Evolutionary conservation across 257 asterid genomes (phyloP).

Genomic region (Penstemon newberryi): DNA sequence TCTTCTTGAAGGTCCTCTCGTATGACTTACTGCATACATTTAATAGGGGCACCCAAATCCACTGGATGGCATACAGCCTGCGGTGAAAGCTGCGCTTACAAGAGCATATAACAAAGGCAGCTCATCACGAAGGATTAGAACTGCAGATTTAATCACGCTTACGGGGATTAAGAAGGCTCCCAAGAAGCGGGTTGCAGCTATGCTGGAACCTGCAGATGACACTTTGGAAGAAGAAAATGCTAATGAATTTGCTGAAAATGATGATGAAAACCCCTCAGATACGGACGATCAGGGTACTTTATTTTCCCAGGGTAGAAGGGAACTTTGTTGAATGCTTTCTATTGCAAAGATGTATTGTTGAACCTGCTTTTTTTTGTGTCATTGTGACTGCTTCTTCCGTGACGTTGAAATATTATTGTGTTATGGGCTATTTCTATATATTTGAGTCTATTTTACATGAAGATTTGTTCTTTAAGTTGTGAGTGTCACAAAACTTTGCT

Average conservation of each 20-base stretch:
- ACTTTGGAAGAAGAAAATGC: conserved; percentile 45
- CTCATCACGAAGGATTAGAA: conserved; percentile 70
- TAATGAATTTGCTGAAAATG: conserved; percentile 51
- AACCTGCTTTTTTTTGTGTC: not conserved
- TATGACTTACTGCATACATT: conserved; percentile 24
- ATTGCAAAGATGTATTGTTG: not conserved
- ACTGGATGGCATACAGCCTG: conserved; percentile 82
- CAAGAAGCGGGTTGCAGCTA: conserved; percentile 88
- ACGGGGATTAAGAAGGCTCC: conserved; percentile 90
- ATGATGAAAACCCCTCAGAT: conserved; percentile 67
- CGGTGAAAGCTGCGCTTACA: conserved; percentile 86
- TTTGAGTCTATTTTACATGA: not conserved
- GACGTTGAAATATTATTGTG: not conserved
- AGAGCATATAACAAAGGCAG: conserved; percentile 92
- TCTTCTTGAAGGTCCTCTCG: conserved; percentile 15
- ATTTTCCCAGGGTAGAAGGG: not conserved
- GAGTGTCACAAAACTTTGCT: not conserved
- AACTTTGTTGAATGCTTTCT: conserved; percentile 1
- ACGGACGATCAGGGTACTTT: conserved; percentile 71
- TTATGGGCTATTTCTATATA: not conserved
- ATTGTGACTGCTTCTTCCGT: not conserved
- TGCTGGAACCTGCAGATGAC: conserved; percentile 85
- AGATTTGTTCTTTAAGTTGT: not conserved
- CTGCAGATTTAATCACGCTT: conserved; percentile 84
- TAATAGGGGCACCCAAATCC: conserved; percentile 81